Base-by-base conservation (phyloP, 2,329 filamentous ascomycete genomes). In the Fusarium torulosum region DNA sequence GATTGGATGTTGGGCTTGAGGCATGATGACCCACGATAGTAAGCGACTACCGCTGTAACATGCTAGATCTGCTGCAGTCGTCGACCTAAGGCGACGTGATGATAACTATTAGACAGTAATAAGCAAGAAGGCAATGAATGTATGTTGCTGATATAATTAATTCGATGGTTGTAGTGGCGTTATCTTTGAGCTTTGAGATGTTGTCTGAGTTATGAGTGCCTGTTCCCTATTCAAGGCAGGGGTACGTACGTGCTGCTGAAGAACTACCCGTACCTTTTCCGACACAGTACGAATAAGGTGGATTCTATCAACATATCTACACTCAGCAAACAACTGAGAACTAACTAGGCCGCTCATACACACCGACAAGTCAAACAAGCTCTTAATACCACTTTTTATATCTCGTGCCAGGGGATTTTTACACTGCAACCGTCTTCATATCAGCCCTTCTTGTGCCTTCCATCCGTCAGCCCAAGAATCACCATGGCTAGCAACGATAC, bases 1-100 rank as follows among this genome's bases (percentile, higher is more conserved):
- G 47, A 73, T 72, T 46, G 76, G 77, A 54, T 84, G 82, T 71
- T 82, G 83, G 54, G 79, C 76, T 61, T 77, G 80, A 70, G 83
- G 78, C 83, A 85, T 85, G 76, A 75, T 79, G 75, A 70, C 71
- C 71, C 55, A 58, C 67, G 70, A 53, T 59, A 23, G 53, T 43
- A 51, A 37, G 61, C 49, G 53, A 49, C 66, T 73, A 73, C 66
- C 63, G 54, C 60, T 56, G 56, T 64, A 56, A 63, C 72, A 74
- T 74, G 59, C 71, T 72, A 70, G 46, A 47, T 64, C 41, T 50
- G 37, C 33, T 42, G 23, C 33, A 42, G 25, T 54, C 43, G 54
- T 42, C 43, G 47, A 27, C 42, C 66, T 53, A 61, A 20, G 47
- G 53, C 53, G 60, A 70, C 45, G 46, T 27, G 46, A 19, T 31